A percentile compares a stretch with the other conserved stretches of the same genome.
Conservation (phyloP, 441 rosid species). For the Capsella rubella region DNA sequence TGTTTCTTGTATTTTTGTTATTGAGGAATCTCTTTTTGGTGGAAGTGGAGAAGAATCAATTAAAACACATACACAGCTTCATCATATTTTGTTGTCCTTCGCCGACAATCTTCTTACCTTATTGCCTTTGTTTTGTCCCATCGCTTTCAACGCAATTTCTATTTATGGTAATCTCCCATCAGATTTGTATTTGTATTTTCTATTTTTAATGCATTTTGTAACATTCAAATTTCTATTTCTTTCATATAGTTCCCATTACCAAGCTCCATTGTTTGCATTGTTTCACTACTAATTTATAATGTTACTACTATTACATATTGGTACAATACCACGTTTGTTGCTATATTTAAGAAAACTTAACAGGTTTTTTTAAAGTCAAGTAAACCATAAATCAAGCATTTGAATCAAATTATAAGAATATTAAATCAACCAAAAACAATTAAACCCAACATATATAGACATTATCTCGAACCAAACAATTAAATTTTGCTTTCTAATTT, state of each 20-base stretch:
- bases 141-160: conserved; percentile 43
- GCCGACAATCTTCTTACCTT: conserved; percentile 47
- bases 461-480: not conserved
- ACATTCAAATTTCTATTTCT: not conserved
- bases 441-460: not conserved
- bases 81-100: conserved; percentile 41
- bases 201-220: not conserved
- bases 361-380: not conserved
- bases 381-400: not conserved
- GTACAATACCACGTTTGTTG: not conserved
- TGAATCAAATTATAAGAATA: not conserved
- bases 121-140: conserved; percentile 45
- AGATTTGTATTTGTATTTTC: not conserved
- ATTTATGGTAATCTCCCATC: conserved; percentile 37
- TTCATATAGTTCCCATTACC: not conserved
- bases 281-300: not conserved
- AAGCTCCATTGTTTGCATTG: not conserved
- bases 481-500: not conserved
- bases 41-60: conserved; percentile 35
- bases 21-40: conserved; percentile 27
- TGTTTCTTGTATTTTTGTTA: conserved; percentile 4
- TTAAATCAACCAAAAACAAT: not conserved
- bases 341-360: not conserved
- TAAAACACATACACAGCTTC: conserved; percentile 26
- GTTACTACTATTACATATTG: not conserved